Base-by-base conservation (phyloP, 257 asterid species). In the Solanum pinnatisectum region DNA sequence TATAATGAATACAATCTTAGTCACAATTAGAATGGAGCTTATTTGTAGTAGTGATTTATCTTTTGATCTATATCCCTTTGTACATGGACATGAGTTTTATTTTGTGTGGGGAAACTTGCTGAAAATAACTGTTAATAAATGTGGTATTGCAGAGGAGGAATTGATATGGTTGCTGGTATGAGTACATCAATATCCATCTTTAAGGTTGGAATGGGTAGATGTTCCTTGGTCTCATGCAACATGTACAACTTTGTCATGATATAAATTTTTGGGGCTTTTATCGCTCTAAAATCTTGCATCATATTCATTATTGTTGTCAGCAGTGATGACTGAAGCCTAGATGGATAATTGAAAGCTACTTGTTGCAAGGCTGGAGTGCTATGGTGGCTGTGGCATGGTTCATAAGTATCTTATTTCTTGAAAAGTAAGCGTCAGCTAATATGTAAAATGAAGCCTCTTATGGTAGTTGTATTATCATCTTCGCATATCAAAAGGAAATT, bases 121-220 rank as follows among this genome's bases (percentile, higher is more conserved):
- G 83, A 18, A 39, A 76, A 76, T 76, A 76, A 68, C 82, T n/a
- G 39, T 40, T 85, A 5, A 13, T 25, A 4, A 18, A 16, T 79
- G 10, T 59, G 32, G 32, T 18, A 42, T 68, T 63, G 59, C 89
- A 87, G 84, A 82, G 87, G 40, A 82, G 76, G 87, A 83, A 87
- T 18, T 82, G 70, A 87, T 39, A 8, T 35, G 33, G 30, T 32
- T 87, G 84, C 27, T 8, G 18, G 70, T 27, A 22, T 30, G 84
- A 42, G 63, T 78, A 42, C 84, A 78, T 78, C 23, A 72, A 22
- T 22, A 76, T 22, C 83, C 83, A n/a, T 39, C 44, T 23, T 71
- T 32, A 71, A 39, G 52, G 33, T 39, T 23, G 59, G 59, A 39
- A 36, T 22, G 49, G 27, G 11, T 13, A 39, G 59, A 76, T 20